Evolutionary conservation across 2,329 filamentous ascomycete genomes (phyloP).

Genomic region (Fusarium denticulatum): DNA sequence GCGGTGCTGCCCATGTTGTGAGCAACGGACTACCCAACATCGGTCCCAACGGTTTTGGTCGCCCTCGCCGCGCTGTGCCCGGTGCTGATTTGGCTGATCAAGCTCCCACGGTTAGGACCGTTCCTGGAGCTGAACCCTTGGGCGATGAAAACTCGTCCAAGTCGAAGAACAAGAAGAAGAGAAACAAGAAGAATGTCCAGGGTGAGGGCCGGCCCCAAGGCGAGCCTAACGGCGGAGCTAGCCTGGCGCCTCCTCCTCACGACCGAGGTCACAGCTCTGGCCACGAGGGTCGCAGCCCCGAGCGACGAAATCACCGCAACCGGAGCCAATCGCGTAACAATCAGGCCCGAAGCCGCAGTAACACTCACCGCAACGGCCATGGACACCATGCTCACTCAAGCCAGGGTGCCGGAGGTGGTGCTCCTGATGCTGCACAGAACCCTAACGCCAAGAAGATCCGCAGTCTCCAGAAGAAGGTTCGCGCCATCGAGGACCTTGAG

Average conservation of each 20-base stretch:
- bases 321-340: conserved; percentile 68
- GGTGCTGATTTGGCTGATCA: conserved; percentile 81
- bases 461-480: conserved; percentile 94
- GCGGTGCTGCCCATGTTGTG: conserved; percentile 84
- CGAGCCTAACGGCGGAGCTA: conserved; percentile 58
- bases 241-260: conserved; percentile 59
- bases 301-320: conserved; percentile 61
- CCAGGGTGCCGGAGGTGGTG: conserved; percentile 58
- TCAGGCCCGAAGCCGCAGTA: conserved; percentile 61
- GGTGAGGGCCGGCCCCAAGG: conserved; percentile 67
- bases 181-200: conserved; percentile 89
- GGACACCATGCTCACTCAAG: conserved; percentile 40
- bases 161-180: conserved; percentile 99
- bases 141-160: conserved; percentile 78
- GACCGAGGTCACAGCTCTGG: conserved; percentile 52
- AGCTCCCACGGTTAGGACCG: conserved; percentile 73
- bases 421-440: conserved; percentile 61
- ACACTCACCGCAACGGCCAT: conserved; percentile 52
- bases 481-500: conserved; percentile 97
- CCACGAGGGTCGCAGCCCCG: conserved; percentile 70
- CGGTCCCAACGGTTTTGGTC: conserved; percentile 82
- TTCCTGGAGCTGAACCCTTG: conserved; percentile 70
- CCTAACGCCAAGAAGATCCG: conserved; percentile 95
- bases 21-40: conserved; percentile 80
- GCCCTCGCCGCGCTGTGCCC: conserved; percentile 80